Percentiles rank a stretch among this genome's conserved stretches.
Conservation (phyloP, 1,284 basidiomycete species). For the Mycena citricolor region DNA sequence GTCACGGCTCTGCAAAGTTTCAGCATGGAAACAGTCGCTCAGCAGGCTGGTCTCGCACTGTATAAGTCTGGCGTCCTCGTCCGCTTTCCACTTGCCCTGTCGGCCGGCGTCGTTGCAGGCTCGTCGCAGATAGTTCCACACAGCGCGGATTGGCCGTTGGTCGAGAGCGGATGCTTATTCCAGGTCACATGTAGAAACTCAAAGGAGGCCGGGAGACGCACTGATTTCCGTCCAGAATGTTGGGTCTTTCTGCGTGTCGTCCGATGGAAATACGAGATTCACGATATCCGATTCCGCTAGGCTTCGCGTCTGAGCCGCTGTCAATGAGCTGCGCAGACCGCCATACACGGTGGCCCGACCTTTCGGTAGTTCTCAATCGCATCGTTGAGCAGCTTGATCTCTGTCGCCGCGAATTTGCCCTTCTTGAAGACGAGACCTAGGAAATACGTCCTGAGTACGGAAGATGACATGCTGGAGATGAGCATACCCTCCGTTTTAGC, state of each 20-base stretch:
- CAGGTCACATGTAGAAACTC: too few species aligned
- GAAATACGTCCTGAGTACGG: too few species aligned
- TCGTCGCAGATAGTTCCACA: conserved; percentile 78
- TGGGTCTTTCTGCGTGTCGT: conserved; percentile 56
- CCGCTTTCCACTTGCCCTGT: conserved; percentile 68
- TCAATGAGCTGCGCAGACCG: too few species aligned
- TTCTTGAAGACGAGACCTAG: conserved; percentile 79
- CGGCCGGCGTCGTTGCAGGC: conserved; percentile 63
- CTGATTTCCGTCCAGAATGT: conserved; percentile 79
- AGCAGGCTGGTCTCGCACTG: conserved; percentile 43
- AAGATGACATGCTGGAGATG: conserved; percentile 5
- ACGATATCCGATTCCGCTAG: conserved; percentile 48
- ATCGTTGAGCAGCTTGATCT: conserved; percentile 61
- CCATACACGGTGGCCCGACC: too few species aligned
- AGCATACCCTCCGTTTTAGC: conserved; percentile 61
- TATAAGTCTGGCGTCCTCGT: conserved; percentile 66
- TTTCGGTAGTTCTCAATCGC: conserved; percentile 65
- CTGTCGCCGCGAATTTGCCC: conserved; percentile 78
- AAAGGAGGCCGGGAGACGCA: conserved; percentile 36
- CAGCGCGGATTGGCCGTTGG: conserved; percentile 73
- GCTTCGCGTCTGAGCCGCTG: conserved; percentile 12
- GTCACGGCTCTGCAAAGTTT: conserved; percentile 53
- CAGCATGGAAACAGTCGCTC: conserved; percentile 4
- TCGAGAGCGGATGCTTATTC: conserved; percentile 72
- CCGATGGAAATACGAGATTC: conserved; percentile 65